These are phyloP conservation scores for Globomyces sp. DNA, from an alignment of 371 early-diverging fungal genomes.

Conservation along the genomic window DNA sequence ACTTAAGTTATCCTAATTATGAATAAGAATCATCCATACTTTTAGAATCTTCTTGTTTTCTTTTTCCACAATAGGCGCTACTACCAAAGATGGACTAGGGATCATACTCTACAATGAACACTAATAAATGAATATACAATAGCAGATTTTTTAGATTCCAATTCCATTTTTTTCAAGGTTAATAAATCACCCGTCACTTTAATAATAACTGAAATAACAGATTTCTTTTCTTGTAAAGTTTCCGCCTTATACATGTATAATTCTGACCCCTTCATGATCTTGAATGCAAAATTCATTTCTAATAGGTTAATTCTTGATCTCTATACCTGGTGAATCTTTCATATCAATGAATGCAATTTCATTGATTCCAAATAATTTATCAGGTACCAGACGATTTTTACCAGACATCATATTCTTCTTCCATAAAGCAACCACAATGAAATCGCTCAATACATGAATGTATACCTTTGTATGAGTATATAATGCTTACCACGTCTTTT, in stretches of 20 bases:
- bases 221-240: slow-evolving; percentile 68
- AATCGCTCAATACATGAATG: slow-evolving; percentile 76
- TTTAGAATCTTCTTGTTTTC: neutral
- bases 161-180: slow-evolving; percentile 49
- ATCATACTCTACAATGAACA: neutral
- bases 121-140: neutral
- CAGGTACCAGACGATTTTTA: slow-evolving; percentile 72
- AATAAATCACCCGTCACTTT: slow-evolving; percentile 64
- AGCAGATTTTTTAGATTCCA: slow-evolving; percentile 25
- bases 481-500: slow-evolving; percentile 48
- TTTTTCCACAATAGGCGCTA: neutral
- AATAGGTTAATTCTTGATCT: slow-evolving; percentile 23
- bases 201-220: slow-evolving; percentile 64
- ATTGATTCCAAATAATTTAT: slow-evolving; percentile 69
- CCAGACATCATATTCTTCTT: slow-evolving; percentile 70
- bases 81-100: neutral
- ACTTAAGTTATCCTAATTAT: slow-evolving; percentile 21
- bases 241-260: slow-evolving; percentile 72
- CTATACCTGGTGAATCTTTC: slow-evolving; percentile 71
- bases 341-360: slow-evolving; percentile 80
- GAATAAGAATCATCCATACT: neutral
- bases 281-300: slow-evolving; percentile 58
- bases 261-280: slow-evolving; percentile 72
- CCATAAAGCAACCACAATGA: slow-evolving; percentile 71
- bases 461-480: slow-evolving; percentile 47